Evolutionary conservation across 2,329 filamentous ascomycete species (phyloP), one percentile per base, ranked within the genome.

Genomic region (Sordariomycetes sp.): DNA sequence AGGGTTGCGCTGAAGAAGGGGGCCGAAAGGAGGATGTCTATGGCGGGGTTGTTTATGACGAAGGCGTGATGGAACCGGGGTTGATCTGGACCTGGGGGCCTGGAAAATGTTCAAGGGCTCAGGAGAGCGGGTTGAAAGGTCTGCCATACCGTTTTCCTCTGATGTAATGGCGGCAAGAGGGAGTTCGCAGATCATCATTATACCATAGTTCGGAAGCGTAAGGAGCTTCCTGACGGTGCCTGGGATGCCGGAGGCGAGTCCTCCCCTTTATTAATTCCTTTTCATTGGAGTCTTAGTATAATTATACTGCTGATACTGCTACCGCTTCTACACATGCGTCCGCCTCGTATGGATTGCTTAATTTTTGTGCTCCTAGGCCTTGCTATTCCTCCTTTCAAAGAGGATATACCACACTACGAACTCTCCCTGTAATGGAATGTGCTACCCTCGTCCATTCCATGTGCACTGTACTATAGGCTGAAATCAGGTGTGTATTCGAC

Each of bases 21-120:
- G 25, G 50, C n/a, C 10, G 28, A 36, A 48, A 20, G 25, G n/a
- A 28, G 52, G 25, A 56, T 48, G 48, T 48, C 55, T 17, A 52
- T 56, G 55, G 52, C 55, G 20, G 55, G 55, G 5, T 34, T 56
- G n/a, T 56, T 56, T 28, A 56, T 48, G 55, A 56, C 45, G 24
- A 52, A 12, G 15, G 32, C 22, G 10, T 56, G 17, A 22, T 39
- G 36, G 36, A 12, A 3, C 13, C 13, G 39, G 39, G 1, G 6
- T 7, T 45, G 39, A 17, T 45, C 8, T 5, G 15, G 28, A 32
- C n/a, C 7, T 17, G 6, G 15, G 15, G 8, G 39, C n/a, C 2
- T 17, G 39, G n/a, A 2, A n/a, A 17, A 45, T 45, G n/a, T 15
- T 17, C 39, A 39, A 12, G n/a, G 39, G 39, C n/a, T 39, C 13